Evolutionary conservation across 805 yeast species (phyloP).

Genomic region (Suhomyces prunicola): DNA sequence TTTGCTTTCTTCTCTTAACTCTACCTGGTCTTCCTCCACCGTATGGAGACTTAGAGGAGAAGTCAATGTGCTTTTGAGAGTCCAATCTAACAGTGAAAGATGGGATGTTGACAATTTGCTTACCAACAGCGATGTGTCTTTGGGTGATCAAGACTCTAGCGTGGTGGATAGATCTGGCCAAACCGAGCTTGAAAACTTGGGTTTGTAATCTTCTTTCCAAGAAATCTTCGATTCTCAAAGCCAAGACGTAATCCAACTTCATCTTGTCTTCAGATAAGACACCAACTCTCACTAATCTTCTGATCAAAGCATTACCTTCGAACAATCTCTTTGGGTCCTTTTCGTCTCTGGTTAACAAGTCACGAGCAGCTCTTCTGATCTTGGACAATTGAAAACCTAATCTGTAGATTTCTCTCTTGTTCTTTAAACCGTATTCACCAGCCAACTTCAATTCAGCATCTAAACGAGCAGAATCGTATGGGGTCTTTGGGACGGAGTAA

Average conservation of each 20-base stretch:
- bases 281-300: constrained; percentile 98
- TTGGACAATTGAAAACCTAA: constrained; percentile 98
- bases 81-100: constrained; percentile 99
- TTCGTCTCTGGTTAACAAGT: constrained; percentile 98
- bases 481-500: constrained; percentile 98
- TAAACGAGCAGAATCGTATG: constrained; percentile 99
- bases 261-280: constrained; percentile 98
- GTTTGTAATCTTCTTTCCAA: constrained; percentile 99
- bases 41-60: constrained; percentile 98
- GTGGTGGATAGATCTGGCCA: constrained; percentile 99
- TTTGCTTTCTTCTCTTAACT: constrained; percentile 92
- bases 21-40: constrained; percentile 99
- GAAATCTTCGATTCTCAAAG: constrained; percentile 97
- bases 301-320: constrained; percentile 99
- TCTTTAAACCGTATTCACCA: constrained; percentile 99
- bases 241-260: constrained; percentile 99
- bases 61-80: constrained; percentile 99
- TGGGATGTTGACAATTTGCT: constrained; percentile 98
- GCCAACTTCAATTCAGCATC: constrained; percentile 99
- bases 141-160: constrained; percentile 98
- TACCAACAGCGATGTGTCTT: constrained; percentile 99
- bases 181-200: constrained; percentile 99
- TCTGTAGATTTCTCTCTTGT: constrained; percentile 99
- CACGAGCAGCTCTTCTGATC: constrained; percentile 99
- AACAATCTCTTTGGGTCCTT: constrained; percentile 99